Base-by-base conservation (phyloP, 805 yeast genomes). In the Candida nemodendra region DNA sequence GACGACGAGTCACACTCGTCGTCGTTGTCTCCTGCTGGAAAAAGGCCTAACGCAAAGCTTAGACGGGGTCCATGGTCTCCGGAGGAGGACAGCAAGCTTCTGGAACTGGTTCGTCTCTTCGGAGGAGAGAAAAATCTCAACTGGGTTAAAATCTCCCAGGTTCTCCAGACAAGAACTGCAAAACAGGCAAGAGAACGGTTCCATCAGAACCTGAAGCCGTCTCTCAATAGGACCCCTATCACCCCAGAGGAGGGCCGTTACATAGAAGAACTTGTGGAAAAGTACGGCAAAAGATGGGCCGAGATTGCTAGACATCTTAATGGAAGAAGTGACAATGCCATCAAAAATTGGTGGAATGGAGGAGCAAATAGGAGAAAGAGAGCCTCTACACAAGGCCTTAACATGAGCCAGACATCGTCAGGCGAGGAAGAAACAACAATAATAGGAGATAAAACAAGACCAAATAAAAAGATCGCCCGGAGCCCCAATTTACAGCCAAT, bases 301-400 rank as follows among this genome's bases (percentile, higher is more conserved):
- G 95, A 86, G 55, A 89, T 88, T 31, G 87, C 95, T 13, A 74
- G 95, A 36, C 95, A 87, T 61, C 65, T 88, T 41, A 82, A 84
- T 45, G 95, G 96, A 2, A 69, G 96, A 36, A 74, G 84, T n/a
- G 96, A 88, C 61, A 88, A 87, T 59, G 89, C 95, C 15, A 86
- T 87, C 52, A 87, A 87, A 58, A 89, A 89, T 64, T 89, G 96
- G 96, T 88, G 96, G 96, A 87, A 87, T 56, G 95, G 96, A 4
- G 95, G 95, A 7, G 91, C 95, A 11, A 87, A 85, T 57, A 71
- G 95, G 43, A 68, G 95, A 44, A 74, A 93, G 53, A 66, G 88
- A 47, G 71, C 72, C 19, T 59, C 69, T 2, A 57, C 62, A 4
- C 55, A 51, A 31, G 56, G 54, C 3, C 44, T 52, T 12, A 38